These are phyloP conservation scores for Colletotrichum eremochloae DNA, from an alignment of 2,329 filamentous ascomycete species.

Conservation along the genomic window DNA sequence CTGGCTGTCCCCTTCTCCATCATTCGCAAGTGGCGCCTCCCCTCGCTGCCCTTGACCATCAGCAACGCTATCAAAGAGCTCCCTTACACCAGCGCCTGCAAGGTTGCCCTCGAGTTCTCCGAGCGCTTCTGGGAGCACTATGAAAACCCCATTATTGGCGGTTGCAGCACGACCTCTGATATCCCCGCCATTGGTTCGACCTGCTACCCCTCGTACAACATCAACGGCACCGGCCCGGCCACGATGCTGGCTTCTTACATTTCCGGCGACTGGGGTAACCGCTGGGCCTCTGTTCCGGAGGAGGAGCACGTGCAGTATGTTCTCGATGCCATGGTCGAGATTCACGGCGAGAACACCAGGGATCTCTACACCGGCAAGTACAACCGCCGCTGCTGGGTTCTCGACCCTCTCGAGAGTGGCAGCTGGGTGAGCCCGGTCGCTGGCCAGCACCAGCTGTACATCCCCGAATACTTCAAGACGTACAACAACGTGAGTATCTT, in stretches of 20 bases:
- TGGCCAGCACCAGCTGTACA: conserved; percentile 77
- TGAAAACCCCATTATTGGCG: conserved; percentile 70
- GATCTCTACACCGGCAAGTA: conserved; percentile 76
- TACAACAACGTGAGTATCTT: conserved; percentile 65
- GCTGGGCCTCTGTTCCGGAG: conserved; percentile 57
- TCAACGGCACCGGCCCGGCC: conserved; percentile 74
- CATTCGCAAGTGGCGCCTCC: conserved; percentile 73
- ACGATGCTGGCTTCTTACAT: conserved; percentile 73
- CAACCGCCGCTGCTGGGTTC: conserved; percentile 74
- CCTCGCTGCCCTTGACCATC: conserved; percentile 58
- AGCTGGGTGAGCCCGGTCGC: conserved; percentile 72
- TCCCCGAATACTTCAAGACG: conserved; percentile 80
- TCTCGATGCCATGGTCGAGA: conserved; percentile 74
- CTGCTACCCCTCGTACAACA: conserved; percentile 76
- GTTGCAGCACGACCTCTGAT: conserved; percentile 69
- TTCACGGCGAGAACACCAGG: conserved; percentile 72
- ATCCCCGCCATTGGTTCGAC: conserved; percentile 72
- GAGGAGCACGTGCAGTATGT: conserved; percentile 73
- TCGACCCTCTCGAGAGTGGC: conserved; percentile 71
- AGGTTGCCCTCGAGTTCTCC: conserved; percentile 76
- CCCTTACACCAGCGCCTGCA: conserved; percentile 62
- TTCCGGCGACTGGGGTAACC: conserved; percentile 55
- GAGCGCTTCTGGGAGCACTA: conserved; percentile 72
- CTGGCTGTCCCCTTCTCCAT: conserved; percentile 74
- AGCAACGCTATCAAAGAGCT: conserved; percentile 62